Evolutionary conservation across 2,329 filamentous ascomycete species (phyloP).

Genomic region (Verticillium klebahnii): DNA sequence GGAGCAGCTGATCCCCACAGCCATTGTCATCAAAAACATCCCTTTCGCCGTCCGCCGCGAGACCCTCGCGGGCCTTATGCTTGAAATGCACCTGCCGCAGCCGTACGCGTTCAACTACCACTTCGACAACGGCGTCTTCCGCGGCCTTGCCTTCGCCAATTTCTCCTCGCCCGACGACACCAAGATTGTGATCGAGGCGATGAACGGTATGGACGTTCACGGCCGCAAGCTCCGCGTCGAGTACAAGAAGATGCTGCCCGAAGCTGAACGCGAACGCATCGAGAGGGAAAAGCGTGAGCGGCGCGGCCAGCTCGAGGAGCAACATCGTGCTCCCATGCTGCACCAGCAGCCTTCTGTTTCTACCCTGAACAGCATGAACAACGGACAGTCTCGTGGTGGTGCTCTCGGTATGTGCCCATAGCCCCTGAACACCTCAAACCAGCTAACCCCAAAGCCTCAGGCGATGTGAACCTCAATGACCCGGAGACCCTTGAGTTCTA

Average conservation of each 20-base stretch:
- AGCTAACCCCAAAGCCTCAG: slow-evolving; percentile 17
- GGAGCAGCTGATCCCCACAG: slow-evolving; percentile 94
- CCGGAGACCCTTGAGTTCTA: slow-evolving; percentile 83
- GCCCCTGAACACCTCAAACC: slow-evolving; percentile 5
- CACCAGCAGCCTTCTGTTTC: slow-evolving; percentile 85
- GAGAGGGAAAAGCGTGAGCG: slow-evolving; percentile 96
- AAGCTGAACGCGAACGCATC: slow-evolving; percentile 90
- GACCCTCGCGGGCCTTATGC: slow-evolving; percentile 88
- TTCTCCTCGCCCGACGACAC: slow-evolving; percentile 96
- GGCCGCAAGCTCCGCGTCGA: slow-evolving; percentile 93
- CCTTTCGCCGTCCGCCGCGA: slow-evolving; percentile 98
- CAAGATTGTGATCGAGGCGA: slow-evolving; percentile 80
- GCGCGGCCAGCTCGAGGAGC: slow-evolving; percentile 92
- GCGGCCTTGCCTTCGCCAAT: slow-evolving; percentile 94
- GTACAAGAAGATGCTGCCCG: slow-evolving; percentile 99
- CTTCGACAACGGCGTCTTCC: slow-evolving; percentile 96
- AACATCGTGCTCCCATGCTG: slow-evolving; percentile 75
- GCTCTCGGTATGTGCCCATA: neutral
- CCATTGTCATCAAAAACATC: slow-evolving; percentile 99
- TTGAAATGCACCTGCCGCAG: slow-evolving; percentile 85
- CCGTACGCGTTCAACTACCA: slow-evolving; percentile 99
- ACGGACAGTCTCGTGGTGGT: slow-evolving; percentile 48
- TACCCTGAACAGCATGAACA: slow-evolving; percentile 64
- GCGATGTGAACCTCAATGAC: slow-evolving; percentile 87
- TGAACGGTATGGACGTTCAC: slow-evolving; percentile 95